Evolutionary conservation across 2,329 filamentous ascomycete species (phyloP), one percentile per base, ranked within the genome.

Genomic region (Sporothrix inflata): DNA sequence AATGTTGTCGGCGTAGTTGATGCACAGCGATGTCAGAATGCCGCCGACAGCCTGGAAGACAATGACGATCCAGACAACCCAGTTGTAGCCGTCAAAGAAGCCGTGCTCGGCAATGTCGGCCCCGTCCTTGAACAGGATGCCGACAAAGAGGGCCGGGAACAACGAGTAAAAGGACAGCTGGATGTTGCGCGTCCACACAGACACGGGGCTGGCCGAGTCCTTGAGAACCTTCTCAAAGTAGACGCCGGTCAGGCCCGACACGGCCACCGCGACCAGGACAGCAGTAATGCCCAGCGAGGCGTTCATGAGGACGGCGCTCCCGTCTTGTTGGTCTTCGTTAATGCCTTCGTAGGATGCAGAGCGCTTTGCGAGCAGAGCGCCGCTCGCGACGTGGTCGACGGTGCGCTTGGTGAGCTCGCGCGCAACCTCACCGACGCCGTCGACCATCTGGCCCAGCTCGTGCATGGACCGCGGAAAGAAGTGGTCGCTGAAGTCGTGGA

Each of bases 71-170:
- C 94, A 98, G 3, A 98, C 95, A 24, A 95, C 86, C 86, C 89
- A 92, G 79, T 97, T 98, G 82, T 98, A 99, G 2, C 96, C 96
- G 72, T 92, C 91, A 77, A 99, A 98, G 82, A 98, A 97, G 14
- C 96, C 96, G 74, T 93, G 90, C 80, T 91, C 89, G 34, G 91
- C 87, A 75, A 99, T 94, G 53, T 92, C 91, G 74, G 90, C 89
- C 34, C 95, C 96, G 76, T 99, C 96, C 75, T 94, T 92, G 82
- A 93, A 92, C 2, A 97, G 83, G 6, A 98, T 91, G 1, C 95
- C 96, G 69, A 97, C 86, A 72, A 98, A 89, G 0, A 98, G 85
- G 0, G 94, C 92, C 0, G 95, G 94, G 77, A 98, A 95, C 1
- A 98, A 85, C 0, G 94, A 97, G 83, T 97, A 99, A 79, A 98